These are phyloP conservation scores for Heliocybe sulcata DNA, from an alignment of 1,284 basidiomycete genomes.

Conservation along the genomic window DNA sequence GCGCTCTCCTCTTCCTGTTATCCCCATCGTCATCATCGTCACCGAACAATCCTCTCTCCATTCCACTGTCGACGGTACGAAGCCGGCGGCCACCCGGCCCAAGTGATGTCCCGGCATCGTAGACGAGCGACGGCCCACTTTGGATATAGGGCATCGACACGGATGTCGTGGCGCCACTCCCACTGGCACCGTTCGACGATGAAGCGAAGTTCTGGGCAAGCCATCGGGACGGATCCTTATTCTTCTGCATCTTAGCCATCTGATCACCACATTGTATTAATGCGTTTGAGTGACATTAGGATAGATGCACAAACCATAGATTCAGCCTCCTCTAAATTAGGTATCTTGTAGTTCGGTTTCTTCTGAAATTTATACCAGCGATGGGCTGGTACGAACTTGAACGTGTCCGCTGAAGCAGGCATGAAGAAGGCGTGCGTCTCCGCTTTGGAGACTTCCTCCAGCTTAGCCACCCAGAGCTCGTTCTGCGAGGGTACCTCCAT, in stretches of 20 bases:
- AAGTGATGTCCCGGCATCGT: conserved; percentile 43
- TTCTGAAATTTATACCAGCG: conserved; percentile 90
- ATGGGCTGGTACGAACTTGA: conserved; percentile 81
- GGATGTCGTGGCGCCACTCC: neutral
- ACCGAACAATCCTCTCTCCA: conserved; percentile 48
- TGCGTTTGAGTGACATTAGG: conserved; percentile 7
- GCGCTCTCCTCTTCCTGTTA: conserved; percentile 35
- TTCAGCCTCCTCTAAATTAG: conserved; percentile 66
- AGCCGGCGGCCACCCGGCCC: conserved; percentile 59
- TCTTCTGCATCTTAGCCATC: conserved; percentile 52
- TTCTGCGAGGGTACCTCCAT: conserved; percentile 67
- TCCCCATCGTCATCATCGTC: conserved; percentile 62
- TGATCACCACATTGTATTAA: conserved; percentile 12
- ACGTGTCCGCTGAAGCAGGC: conserved; percentile 67
- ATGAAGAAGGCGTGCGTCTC: conserved; percentile 41
- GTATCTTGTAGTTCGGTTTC: conserved; percentile 65
- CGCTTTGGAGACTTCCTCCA: conserved; percentile 68
- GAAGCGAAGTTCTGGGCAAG: conserved; percentile 35
- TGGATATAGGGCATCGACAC: conserved; percentile 14
- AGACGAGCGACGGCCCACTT: conserved; percentile 39
- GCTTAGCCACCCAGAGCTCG: conserved; percentile 73
- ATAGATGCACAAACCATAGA: conserved; percentile 49
- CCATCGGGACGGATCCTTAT: conserved; percentile 69
- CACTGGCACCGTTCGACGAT: neutral
- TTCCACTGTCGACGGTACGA: conserved; percentile 55